Evolutionary conservation across 169 alveolate genomes (phyloP), one percentile per base, ranked within the genome.

Genomic region (Cryptosporidium muris): DNA sequence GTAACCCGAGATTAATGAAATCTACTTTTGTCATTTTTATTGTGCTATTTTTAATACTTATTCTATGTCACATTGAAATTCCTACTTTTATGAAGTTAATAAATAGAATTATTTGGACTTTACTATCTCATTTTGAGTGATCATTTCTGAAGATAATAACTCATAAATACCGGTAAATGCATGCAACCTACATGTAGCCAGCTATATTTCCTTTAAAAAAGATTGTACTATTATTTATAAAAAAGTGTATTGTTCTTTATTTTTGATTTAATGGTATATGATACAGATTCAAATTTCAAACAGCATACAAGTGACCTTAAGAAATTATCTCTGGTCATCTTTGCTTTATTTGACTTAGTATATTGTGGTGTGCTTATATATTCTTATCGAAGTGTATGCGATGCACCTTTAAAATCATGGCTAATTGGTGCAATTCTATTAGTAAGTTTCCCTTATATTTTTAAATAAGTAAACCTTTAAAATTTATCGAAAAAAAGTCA

Each of bases 331-430:
- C 60, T 74, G 63, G 63, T 58, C 38, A 56, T 74, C 60, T 74
- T 74, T 36, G 49, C 60, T 58, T 16, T 54, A 40, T 36, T 74
- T 11, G 85, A 74, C 8, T 12, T 74, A 40, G n/a, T 74, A 1
- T 74, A 74, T 58, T 58, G 63, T 43, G 85, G 85, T 25, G 67
- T 74, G 49, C 49, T 74, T 3, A 16, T 64, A 43, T 38, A 36
- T 42, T 74, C 85, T 34, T 4, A 58, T 74, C 74, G 85, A 45
- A 74, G 43, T 47, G 67, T 47, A 42, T 74, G 85, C 47, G 85
- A 74, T 40, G 60, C 85, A 56, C 85, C 85, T 9, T 58, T 74
- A 14, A 74, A 74, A 25, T n/a, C 85, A 47, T 74, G 85, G 85
- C 62, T 74, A 3, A 42, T 58, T 43, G 85, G 66, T 45, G 85